Evolutionary conservation across 305 asterid genomes (phyloP).

Genomic region (Fraxinus paxiana): DNA sequence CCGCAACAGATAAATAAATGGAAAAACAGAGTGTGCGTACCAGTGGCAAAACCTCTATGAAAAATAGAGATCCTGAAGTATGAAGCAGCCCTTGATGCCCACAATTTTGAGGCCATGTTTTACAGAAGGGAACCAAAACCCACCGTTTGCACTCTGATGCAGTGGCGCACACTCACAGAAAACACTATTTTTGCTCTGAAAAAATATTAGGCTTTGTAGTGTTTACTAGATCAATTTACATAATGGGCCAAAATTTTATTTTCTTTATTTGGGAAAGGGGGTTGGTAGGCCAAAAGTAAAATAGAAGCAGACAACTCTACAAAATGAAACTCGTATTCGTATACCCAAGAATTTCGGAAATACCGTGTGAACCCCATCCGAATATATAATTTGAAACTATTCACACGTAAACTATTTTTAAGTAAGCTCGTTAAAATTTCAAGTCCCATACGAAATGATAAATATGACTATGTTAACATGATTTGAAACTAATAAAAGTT

Average conservation of each 20-base stretch:
- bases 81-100: slow-evolving; percentile 86
- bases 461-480: not conserved
- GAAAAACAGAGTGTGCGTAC: slow-evolving; percentile 25
- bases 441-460: not conserved
- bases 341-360: not conserved
- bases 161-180: slow-evolving; percentile 21
- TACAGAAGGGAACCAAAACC: slow-evolving; percentile 15
- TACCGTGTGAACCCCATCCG: slow-evolving; percentile 5
- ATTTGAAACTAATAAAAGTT: not conserved
- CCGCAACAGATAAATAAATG: not conserved
- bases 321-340: not conserved
- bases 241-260: not conserved
- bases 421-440: not conserved
- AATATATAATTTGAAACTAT: not conserved
- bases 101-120: slow-evolving; percentile 67
- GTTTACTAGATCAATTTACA: not conserved
- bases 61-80: slow-evolving; percentile 72
- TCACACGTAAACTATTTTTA: not conserved
- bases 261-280: not conserved
- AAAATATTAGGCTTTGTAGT: slow-evolving; percentile 11
- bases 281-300: slow-evolving; percentile 27
- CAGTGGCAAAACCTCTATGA: slow-evolving; percentile 82
- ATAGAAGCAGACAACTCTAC: not conserved
- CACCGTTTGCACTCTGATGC: slow-evolving; percentile 27
- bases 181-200: not conserved